phyloP scores from a whole-genome alignment of 2,329 filamentous ascomycete species.

The Sphaerulina vaccinii region DNA sequence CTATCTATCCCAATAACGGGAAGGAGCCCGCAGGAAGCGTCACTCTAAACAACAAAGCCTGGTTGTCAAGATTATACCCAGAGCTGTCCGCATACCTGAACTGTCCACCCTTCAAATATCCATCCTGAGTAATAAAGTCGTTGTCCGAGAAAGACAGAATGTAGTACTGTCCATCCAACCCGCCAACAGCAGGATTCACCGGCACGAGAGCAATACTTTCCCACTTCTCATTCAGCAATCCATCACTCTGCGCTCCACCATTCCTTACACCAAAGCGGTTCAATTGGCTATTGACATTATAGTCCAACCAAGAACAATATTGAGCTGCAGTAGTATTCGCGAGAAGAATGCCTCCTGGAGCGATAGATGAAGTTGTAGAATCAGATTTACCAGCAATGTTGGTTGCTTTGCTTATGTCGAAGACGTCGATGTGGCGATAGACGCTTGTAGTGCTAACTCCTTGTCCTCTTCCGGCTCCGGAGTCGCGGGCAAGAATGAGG shows the following conservation, averaged over 20 bases:
- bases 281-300: constrained; percentile 65
- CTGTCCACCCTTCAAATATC: constrained; percentile 58
- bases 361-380: constrained; percentile 42
- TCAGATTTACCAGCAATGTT: constrained; percentile 58
- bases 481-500: constrained; percentile 65
- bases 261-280: constrained; percentile 67
- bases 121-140: constrained; percentile 73
- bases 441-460: constrained; percentile 50
- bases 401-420: constrained; percentile 62
- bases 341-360: constrained; percentile 54
- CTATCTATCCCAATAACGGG: constrained; percentile 22
- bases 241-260: constrained; percentile 59
- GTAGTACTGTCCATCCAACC: constrained; percentile 61
- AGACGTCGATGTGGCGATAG: constrained; percentile 69
- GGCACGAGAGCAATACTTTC: constrained; percentile 66
- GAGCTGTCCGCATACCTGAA: constrained; percentile 57
- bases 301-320: constrained; percentile 62
- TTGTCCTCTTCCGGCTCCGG: constrained; percentile 58
- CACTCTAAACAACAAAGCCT: constrained; percentile 63
- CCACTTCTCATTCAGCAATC: constrained; percentile 74
- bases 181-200: constrained; percentile 46
- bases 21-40: constrained; percentile 43
- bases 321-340: constrained; percentile 55
- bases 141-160: constrained; percentile 69
- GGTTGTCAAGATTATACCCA: constrained; percentile 60